phyloP scores from a whole-genome alignment of 164 flowering plant genomes.

The Nymphaea thermarum region DNA sequence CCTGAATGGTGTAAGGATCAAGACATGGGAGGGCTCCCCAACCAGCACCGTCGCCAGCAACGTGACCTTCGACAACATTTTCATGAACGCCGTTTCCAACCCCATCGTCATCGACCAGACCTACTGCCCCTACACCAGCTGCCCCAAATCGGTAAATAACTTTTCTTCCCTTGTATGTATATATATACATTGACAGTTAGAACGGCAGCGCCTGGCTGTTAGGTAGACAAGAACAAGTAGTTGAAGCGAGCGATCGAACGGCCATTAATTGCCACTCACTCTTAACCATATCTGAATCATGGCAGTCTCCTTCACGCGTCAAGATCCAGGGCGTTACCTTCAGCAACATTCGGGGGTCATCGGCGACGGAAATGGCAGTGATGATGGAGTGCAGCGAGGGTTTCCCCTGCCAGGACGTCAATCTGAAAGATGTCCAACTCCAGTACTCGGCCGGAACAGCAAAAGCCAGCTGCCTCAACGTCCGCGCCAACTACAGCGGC shows the following conservation, averaged over 20 bases:
- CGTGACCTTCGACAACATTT: slow-evolving; percentile 17
- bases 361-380: slow-evolving; percentile 35
- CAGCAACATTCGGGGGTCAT: slow-evolving; percentile 48
- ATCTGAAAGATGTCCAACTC: slow-evolving; percentile 33
- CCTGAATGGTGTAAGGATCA: slow-evolving; percentile 25
- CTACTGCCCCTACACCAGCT: slow-evolving; percentile 17
- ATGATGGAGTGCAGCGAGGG: slow-evolving; percentile 39
- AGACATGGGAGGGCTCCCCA: slow-evolving; percentile 23
- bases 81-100: slow-evolving; percentile 19
- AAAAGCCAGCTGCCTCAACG: slow-evolving; percentile 28
- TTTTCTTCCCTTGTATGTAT: neutral
- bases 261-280: neutral
- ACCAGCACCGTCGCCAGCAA: slow-evolving; percentile 15
- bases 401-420: slow-evolving; percentile 38
- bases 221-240: too few relatives aligned
- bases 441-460: slow-evolving; percentile 13
- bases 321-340: slow-evolving; percentile 36
- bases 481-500: slow-evolving; percentile 37
- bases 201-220: too few relatives aligned
- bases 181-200: neutral
- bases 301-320: slow-evolving; percentile 40
- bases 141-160: slow-evolving; percentile 8
- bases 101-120: slow-evolving; percentile 34
- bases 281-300: neutral
- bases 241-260: too few relatives aligned